These are phyloP conservation scores for Picochlorum sp. DNA, from an alignment of 139 green algal species.

Conservation along the genomic window DNA sequence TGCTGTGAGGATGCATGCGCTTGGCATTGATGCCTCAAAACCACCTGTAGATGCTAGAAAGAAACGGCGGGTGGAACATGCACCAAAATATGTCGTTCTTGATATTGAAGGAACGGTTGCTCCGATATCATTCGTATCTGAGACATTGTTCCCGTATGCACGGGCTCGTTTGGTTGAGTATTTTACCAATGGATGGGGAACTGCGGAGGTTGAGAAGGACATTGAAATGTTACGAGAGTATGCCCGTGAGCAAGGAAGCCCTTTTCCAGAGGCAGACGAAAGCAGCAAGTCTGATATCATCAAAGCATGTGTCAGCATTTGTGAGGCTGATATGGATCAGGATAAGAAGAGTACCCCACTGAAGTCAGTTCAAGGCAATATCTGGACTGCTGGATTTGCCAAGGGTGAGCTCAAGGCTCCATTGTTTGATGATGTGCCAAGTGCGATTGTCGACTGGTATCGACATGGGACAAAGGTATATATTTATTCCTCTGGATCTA, in stretches of 20 bases:
- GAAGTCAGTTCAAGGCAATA: slow-evolving; percentile 51
- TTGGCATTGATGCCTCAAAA: slow-evolving; percentile 63
- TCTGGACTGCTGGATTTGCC: slow-evolving; percentile 71
- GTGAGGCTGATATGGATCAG: slow-evolving; percentile 54
- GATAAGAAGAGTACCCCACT: slow-evolving; percentile 59
- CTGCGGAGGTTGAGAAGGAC: slow-evolving; percentile 52
- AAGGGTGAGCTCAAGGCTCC: slow-evolving; percentile 57
- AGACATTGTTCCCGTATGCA: slow-evolving; percentile 85
- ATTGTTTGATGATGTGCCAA: slow-evolving; percentile 76
- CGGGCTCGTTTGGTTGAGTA: slow-evolving; percentile 27
- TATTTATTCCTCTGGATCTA: slow-evolving; percentile 86
- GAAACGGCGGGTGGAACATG: no score
- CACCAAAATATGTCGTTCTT: slow-evolving; percentile 60
- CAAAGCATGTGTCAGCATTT: slow-evolving; percentile 25
- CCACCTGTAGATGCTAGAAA: slow-evolving; percentile 6
- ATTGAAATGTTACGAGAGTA: slow-evolving; percentile 55
- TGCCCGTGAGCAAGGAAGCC: slow-evolving; percentile 20
- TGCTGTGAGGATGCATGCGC: slow-evolving; percentile 62
- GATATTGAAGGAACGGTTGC: slow-evolving; percentile 95
- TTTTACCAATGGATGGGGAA: slow-evolving; percentile 54
- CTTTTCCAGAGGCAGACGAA: not conserved
- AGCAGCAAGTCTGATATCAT: slow-evolving; percentile 11
- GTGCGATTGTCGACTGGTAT: slow-evolving; percentile 62
- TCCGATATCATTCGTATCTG: slow-evolving; percentile 79
- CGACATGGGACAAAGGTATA: slow-evolving; percentile 74